Evolutionary conservation across 495 filamentous ascomycete genomes (phyloP).

Genomic region (Lichina pygmaea): DNA sequence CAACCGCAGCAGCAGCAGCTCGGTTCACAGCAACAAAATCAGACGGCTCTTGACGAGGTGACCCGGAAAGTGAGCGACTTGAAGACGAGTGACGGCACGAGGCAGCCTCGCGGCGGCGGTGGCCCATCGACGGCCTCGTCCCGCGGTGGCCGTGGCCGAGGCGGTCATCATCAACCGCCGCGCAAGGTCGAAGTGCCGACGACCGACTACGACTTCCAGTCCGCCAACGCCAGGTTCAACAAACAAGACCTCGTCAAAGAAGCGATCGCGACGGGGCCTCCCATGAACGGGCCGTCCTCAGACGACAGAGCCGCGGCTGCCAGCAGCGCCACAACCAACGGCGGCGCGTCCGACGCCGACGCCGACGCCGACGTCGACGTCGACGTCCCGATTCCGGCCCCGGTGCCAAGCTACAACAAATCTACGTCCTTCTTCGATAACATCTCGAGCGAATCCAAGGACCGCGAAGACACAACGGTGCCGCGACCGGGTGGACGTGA

Average conservation of each 20-base stretch:
- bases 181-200: conserved; percentile 67
- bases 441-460: conserved; percentile 77
- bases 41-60: conserved; percentile 36
- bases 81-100: conserved; percentile 31
- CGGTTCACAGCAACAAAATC: conserved; percentile 3
- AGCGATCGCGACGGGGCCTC: conserved; percentile 52
- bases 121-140: conserved; percentile 7
- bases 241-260: conserved; percentile 89
- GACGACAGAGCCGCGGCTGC: conserved; percentile 15
- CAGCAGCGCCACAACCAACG: conserved; percentile 11
- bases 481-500: conserved; percentile 56
- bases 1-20: not conserved
- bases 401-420: conserved; percentile 50
- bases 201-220: conserved; percentile 80
- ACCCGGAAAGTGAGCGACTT: conserved; percentile 72
- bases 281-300: conserved; percentile 14
- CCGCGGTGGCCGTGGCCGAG: conserved; percentile 19
- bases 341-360: conserved; percentile 1
- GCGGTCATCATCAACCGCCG: conserved; percentile 22
- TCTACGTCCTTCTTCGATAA: conserved; percentile 83
- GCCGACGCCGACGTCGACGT: conserved; percentile 10
- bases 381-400: conserved; percentile 11
- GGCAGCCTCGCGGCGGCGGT: conserved; percentile 26
- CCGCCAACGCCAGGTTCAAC: conserved; percentile 90
- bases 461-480: conserved; percentile 48